Base-by-base conservation (phyloP, 768 basidiomycete genomes). In the Rhizopogon vulgaris region DNA sequence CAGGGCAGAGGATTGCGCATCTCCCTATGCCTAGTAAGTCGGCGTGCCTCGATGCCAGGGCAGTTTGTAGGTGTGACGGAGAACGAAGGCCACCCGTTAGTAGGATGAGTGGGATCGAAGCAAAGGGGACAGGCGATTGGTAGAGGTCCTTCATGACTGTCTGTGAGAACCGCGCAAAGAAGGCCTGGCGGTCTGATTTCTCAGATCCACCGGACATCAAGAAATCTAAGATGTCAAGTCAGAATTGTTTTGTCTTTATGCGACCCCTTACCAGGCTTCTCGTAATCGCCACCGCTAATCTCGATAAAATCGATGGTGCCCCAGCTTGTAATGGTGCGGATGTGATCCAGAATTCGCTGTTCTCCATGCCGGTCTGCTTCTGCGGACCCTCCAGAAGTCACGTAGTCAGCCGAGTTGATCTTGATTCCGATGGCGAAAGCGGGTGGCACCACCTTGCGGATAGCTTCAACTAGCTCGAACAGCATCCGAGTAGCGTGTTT, bases 251-350 rank as follows among this genome's bases (percentile, higher is more conserved):
- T 58, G 68, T 64, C 39, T 9, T 15, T 17, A 17, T 51, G 28
- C 27, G 4, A 12, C 25, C 2, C 59, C 74, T 15, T 58, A 85
- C 90, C 80, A 58, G 87, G 85, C 15, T 75, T 79, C 60, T 91
- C 88, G 58, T 94, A 95, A 62, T 85, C 84, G 0, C 92, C 92
- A 1, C 92, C 92, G 51, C 85, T 90, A 53, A 95, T 79, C 66
- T 95, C 92, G 47, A 95, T 81, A 60, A 92, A 87, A 64, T 95
- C 92, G 4, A 94, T 60, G 15, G 70, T 68, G 1, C 76, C 75
- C 83, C 89, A 90, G 37, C 65, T 63, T 0, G 84, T 78, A 27
- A 93, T 80, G 37, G 74, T 63, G 15, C 69, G 65, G 11, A 92
- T 71, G 60, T 93, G 84, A 18, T 74, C 66, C 2, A 91, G 66